Percentiles rank a stretch among this genome's conserved stretches.
Evolutionary conservation across 495 filamentous ascomycete genomes (phyloP).

Genomic region (Ramalina peruviana): DNA sequence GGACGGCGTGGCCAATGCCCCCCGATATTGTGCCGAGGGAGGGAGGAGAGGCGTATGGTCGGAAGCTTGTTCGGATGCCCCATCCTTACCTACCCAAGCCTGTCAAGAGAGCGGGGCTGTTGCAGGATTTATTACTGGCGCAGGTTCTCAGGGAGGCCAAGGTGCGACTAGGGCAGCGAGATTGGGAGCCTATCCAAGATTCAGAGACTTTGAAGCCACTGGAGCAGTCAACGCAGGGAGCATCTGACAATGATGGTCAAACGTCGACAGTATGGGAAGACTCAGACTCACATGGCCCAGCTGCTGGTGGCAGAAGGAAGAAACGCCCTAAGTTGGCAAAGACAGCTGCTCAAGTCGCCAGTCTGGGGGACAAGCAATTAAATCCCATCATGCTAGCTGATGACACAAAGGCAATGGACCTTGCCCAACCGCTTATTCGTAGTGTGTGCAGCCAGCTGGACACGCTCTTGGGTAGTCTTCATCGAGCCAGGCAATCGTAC

Average conservation of each 20-base stretch:
- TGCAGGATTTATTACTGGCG: slow-evolving; percentile 56
- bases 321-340: too few relatives aligned
- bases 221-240: too few relatives aligned
- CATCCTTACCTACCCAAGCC: neutral
- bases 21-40: slow-evolving; percentile 33
- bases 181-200: slow-evolving; percentile 10
- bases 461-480: slow-evolving; percentile 48
- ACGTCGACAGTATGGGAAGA: too few relatives aligned
- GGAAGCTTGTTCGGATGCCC: neutral
- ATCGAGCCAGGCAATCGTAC: slow-evolving; percentile 41
- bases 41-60: neutral
- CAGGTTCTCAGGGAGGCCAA: slow-evolving; percentile 48
- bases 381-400: slow-evolving; percentile 37
- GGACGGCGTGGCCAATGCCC: slow-evolving; percentile 70
- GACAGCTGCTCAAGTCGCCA: too few relatives aligned
- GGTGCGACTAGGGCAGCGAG: slow-evolving; percentile 37
- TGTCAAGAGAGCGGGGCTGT: slow-evolving; percentile 33
- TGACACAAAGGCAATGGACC: slow-evolving; percentile 44
- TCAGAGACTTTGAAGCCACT: neutral
- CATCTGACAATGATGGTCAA: too few relatives aligned
- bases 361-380: neutral
- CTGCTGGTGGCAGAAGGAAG: too few relatives aligned
- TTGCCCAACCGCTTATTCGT: slow-evolving; percentile 49
- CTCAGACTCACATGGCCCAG: too few relatives aligned
- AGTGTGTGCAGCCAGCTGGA: slow-evolving; percentile 55